phyloP scores from a whole-genome alignment of 768 basidiomycete genomes.

The Boletellus ananiceps region DNA sequence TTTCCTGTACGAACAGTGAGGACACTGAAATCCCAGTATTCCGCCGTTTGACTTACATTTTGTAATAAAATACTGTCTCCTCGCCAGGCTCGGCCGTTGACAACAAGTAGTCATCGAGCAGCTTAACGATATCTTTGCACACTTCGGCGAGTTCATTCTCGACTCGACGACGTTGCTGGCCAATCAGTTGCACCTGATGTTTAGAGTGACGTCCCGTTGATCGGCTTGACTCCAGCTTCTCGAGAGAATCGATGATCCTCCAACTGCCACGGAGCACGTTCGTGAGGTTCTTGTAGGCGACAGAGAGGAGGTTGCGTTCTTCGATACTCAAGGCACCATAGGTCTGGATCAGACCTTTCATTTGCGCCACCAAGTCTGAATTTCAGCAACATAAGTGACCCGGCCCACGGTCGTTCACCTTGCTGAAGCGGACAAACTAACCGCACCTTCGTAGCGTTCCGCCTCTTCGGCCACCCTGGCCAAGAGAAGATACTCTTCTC shows the following conservation, averaged over 20 bases:
- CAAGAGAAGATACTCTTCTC: constrained; percentile 48
- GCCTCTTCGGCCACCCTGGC: constrained; percentile 86
- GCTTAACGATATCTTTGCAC: constrained; percentile 73
- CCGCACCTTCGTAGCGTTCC: constrained; percentile 79
- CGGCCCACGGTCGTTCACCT: neutral
- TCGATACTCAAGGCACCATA: constrained; percentile 73
- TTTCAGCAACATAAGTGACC: constrained; percentile 18
- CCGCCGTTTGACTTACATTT: constrained; percentile 54
- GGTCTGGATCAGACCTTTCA: constrained; percentile 68
- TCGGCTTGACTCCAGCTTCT: constrained; percentile 51
- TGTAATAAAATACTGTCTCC: constrained; percentile 85
- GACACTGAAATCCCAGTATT: neutral
- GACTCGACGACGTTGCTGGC: constrained; percentile 67
- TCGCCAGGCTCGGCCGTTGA: constrained; percentile 69
- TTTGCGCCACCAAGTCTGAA: constrained; percentile 69
- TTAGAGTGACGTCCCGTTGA: constrained; percentile 22
- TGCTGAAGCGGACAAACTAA: neutral
- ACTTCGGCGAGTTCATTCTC: constrained; percentile 71
- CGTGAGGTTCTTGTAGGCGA: constrained; percentile 89
- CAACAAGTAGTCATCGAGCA: constrained; percentile 58
- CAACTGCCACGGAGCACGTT: constrained; percentile 80
- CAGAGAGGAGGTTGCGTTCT: constrained; percentile 83
- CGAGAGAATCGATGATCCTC: constrained; percentile 74
- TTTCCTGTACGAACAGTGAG: constrained; percentile 45
- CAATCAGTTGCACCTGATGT: constrained; percentile 60